A percentile compares a stretch with the other conserved stretches of the same genome.
These are phyloP conservation scores for Detonula confervacea DNA, from an alignment of 352 stramenopile genomes.

Conservation along the genomic window DNA sequence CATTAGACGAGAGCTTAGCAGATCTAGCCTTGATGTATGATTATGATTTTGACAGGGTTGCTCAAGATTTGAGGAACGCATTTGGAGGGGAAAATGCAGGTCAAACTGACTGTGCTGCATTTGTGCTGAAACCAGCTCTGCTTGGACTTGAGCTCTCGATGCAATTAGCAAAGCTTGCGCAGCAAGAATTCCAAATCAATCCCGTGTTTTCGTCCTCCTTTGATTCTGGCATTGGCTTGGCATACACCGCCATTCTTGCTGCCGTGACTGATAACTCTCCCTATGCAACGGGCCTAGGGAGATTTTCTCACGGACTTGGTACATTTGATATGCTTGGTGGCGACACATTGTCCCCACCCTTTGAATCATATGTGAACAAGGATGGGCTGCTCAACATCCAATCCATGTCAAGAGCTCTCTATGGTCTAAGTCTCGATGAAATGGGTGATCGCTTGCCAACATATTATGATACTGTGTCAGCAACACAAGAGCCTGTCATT, in stretches of 20 bases:
- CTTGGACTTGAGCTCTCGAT: conserved; percentile 79
- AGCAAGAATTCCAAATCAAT: conserved; percentile 70
- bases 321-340: conserved; percentile 72
- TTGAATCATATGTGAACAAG: conserved; percentile 80
- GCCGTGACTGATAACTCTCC: conserved; percentile 61
- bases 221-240: conserved; percentile 81
- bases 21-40: conserved; percentile 65
- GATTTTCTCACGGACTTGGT: conserved; percentile 77
- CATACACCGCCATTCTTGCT: conserved; percentile 75
- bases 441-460: conserved; percentile 58
- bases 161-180: conserved; percentile 64
- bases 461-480: conserved; percentile 22
- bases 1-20: conserved; percentile 79
- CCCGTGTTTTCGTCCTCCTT: conserved; percentile 82
- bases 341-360: conserved; percentile 77
- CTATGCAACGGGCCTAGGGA: conserved; percentile 24
- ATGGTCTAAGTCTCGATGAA: conserved; percentile 79
- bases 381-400: conserved; percentile 75
- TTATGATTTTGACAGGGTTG: conserved; percentile 63
- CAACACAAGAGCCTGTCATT: conserved; percentile 18
- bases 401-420: conserved; percentile 74
- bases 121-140: conserved; percentile 83
- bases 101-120: conserved; percentile 62
- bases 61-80: conserved; percentile 40
- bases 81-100: conserved; percentile 39